Evolutionary conservation across 2,329 filamentous ascomycete genomes (phyloP), one percentile per base, ranked within the genome.

Genomic region (Podosphaera fusca): DNA sequence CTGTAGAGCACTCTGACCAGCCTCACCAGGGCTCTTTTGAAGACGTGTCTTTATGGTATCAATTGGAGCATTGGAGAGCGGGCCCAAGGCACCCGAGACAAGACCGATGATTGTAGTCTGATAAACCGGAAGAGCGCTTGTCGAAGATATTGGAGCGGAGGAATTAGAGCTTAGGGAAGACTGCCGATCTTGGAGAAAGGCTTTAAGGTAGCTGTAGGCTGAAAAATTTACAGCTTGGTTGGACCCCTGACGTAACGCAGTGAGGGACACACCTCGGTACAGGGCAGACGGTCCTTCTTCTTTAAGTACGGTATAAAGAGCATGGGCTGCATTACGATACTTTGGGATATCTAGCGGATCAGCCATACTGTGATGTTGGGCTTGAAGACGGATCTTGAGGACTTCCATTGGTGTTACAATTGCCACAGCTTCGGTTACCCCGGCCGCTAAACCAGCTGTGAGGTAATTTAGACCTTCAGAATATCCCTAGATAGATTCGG

Each of bases 201-300:
- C 79, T 74, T 95, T 94, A 71, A 98, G 83, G 71, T 96, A 87
- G 0, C 85, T 85, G 74, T 98, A 98, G 9, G 92, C 90, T 12
- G 90, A 96, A 75, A 98, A 98, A 75, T 98, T 98, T 70, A 90
- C 88, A 52, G 94, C 92, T 75, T 98, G 92, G 73, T 98, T 98
- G 61, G 84, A 88, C 61, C 92, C 92, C 75, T 98, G 92, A 58
- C 92, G 80, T 64, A 98, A 76, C 0, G 92, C 92, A 1, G 92
- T 98, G 59, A 98, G 77, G 35, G 85, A 87, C 4, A 98, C 92
- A 68, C 92, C 92, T 59, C 92, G 85, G 73, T 95, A 98, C 40
- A 98, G 73, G 4, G 89, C 85, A 57, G 86, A 81, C 63, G 85
- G 69, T 0, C 94, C 94, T 71, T 98, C 92, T 73, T 98, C 92